Evolutionary conservation across 2,329 filamentous ascomycete genomes (phyloP).

Genomic region (Arachnomyces sp.): DNA sequence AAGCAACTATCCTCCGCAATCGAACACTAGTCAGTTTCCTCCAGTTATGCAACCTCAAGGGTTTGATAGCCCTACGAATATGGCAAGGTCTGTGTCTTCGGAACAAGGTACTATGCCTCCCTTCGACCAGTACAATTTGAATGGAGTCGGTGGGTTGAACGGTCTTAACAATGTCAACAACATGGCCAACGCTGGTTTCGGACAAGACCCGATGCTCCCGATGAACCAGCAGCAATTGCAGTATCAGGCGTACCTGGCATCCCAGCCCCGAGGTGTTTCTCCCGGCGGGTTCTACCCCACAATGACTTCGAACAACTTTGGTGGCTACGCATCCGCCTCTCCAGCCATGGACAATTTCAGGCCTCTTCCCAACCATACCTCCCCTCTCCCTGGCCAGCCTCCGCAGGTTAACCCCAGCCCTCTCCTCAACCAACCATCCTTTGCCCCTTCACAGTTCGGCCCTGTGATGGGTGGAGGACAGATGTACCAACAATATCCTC

Average conservation of each 20-base stretch:
- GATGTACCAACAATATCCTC: constrained; percentile 46
- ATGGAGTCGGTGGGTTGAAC: constrained; percentile 26
- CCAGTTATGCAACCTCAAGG: constrained; percentile 28
- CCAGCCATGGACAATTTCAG: constrained; percentile 35
- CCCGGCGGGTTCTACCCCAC: constrained; percentile 38
- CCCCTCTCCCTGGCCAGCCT: constrained; percentile 27
- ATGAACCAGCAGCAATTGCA: constrained; percentile 46
- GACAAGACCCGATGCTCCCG: constrained; percentile 32
- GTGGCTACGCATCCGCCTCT: constrained; percentile 34
- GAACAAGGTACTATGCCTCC: constrained; percentile 27
- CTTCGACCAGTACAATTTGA: constrained; percentile 32
- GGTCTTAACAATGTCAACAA: constrained; percentile 10
- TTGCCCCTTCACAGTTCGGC: constrained; percentile 37
- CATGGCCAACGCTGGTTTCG: constrained; percentile 20
- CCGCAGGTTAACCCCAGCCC: constrained; percentile 31
- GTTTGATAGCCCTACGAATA: constrained; percentile 24
- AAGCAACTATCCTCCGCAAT: constrained; percentile 27
- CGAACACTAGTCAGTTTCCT: constrained; percentile 29
- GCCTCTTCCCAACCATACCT: constrained; percentile 30
- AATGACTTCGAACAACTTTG: constrained; percentile 36
- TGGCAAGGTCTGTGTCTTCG: constrained; percentile 24
- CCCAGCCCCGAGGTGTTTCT: constrained; percentile 36
- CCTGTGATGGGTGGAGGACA: constrained; percentile 35
- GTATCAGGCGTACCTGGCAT: constrained; percentile 48
- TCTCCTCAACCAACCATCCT: constrained; percentile 42